Evolutionary conservation across 768 basidiomycete genomes (phyloP), one percentile per base, ranked within the genome.

Genomic region (Fistulinella prunicolor): DNA sequence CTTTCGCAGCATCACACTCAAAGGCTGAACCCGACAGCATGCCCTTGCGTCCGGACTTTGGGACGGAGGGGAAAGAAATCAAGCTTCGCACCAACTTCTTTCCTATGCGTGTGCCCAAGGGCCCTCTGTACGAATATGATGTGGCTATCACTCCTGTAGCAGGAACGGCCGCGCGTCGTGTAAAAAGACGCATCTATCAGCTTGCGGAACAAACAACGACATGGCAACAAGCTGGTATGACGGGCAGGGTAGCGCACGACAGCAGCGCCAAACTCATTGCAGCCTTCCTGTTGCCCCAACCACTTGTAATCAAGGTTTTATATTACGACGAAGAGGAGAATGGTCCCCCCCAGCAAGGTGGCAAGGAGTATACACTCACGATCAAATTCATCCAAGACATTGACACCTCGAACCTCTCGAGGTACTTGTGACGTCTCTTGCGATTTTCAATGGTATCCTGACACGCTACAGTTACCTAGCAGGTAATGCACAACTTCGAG

Each of bases 11-110:
- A 41, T 46, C 56, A 54, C 8, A 43, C 66, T 26, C 60, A 13
- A 44, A 51, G 13, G 52, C 61, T 22, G 59, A 52, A 14, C 22
- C 47, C 1, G 52, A 56, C 34, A 63, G 68, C 23, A 70, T 78
- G 51, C 80, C 80, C 22, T 52, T 64, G n/a, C 75, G 78, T 23
- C 78, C 78, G 17, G 71, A 68, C 44, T 79, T 70, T 56, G 78
- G 78, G 28, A 72, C 65, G 0, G 58, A 54, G 3, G 78, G 78
- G 21, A 66, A 19, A 14, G 53, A 62, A 35, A 71, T 80, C 63
- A 76, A 71, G 46, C 67, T 81, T 34, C 75, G 78, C 19, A 62
- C 78, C 3, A 80, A 80, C 45, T 79, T 79, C 64, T 80, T 81
- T 56, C 70, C 78, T 9, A 60, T 81, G 19, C 62, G 60, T 14